These are phyloP conservation scores for Paecilomyces fulvus DNA, from an alignment of 2,329 filamentous ascomycete genomes.

Conservation along the genomic window DNA sequence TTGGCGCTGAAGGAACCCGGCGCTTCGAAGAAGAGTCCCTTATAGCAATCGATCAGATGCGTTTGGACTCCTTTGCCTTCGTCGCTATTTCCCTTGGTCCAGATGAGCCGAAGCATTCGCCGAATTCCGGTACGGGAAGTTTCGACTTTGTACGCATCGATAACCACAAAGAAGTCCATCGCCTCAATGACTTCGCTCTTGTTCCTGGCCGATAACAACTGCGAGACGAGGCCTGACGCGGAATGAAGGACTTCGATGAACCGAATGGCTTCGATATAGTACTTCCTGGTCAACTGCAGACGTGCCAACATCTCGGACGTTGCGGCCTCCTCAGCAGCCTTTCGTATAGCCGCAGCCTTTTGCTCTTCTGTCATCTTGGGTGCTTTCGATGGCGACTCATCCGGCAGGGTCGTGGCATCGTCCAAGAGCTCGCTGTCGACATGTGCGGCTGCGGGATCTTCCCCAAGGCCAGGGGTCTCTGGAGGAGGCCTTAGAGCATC, in stretches of 20 bases:
- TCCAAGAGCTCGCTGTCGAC: conserved; percentile 74
- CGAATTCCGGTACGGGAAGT: conserved; percentile 87
- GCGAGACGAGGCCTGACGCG: conserved; percentile 70
- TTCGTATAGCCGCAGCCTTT: conserved; percentile 62
- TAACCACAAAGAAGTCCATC: conserved; percentile 95
- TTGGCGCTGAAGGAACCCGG: conserved; percentile 81
- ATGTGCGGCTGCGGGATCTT: conserved; percentile 54
- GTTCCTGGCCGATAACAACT: conserved; percentile 86
- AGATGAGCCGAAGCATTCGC: conserved; percentile 92
- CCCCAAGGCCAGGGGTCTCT: conserved; percentile 63
- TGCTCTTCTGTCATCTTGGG: conserved; percentile 70
- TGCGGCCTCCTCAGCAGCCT: conserved; percentile 76
- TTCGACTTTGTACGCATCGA: conserved; percentile 93
- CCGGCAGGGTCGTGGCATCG: conserved; percentile 73
- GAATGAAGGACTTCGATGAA: conserved; percentile 89
- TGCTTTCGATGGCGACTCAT: conserved; percentile 56
- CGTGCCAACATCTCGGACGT: conserved; percentile 83
- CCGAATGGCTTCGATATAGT: conserved; percentile 84
- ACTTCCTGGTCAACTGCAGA: conserved; percentile 77
- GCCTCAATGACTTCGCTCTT: conserved; percentile 98
- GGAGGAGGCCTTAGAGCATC: conserved; percentile 71
- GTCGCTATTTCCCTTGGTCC: conserved; percentile 98
- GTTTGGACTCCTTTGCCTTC: conserved; percentile 97
- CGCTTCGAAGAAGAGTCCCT: conserved; percentile 89
- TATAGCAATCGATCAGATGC: conserved; percentile 95